These are phyloP conservation scores for Pseudogymnoascus sp. DNA, from an alignment of 2,329 filamentous ascomycete genomes.

Conservation along the genomic window DNA sequence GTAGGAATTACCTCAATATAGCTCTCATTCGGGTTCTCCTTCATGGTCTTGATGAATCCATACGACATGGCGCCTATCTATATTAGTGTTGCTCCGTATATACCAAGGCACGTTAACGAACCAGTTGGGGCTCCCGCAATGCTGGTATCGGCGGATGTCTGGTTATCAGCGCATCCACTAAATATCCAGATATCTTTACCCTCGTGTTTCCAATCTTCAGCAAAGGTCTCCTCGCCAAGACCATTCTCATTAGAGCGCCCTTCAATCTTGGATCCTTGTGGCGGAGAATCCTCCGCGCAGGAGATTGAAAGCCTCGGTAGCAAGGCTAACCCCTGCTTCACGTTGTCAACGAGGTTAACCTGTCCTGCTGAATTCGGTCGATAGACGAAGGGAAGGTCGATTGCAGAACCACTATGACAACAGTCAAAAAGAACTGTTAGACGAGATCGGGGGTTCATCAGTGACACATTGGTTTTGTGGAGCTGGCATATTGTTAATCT, in stretches of 20 bases:
- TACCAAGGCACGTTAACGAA: background rate
- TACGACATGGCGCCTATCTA: slow-evolving; percentile 33
- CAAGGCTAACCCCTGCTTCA: slow-evolving; percentile 42
- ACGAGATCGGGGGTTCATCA: slow-evolving; percentile 40
- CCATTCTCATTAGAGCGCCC: slow-evolving; percentile 36
- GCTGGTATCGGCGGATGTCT: slow-evolving; percentile 33
- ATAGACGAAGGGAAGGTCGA: slow-evolving; percentile 51
- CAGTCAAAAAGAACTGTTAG: slow-evolving; percentile 53
- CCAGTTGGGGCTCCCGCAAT: slow-evolving; percentile 27
- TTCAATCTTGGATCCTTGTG: slow-evolving; percentile 36
- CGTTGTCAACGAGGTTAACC: slow-evolving; percentile 45
- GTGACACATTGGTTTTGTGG: slow-evolving; percentile 43
- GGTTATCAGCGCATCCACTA: slow-evolving; percentile 32
- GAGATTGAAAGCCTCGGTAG: slow-evolving; percentile 41
- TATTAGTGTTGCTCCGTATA: background rate
- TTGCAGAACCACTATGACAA: slow-evolving; percentile 51
- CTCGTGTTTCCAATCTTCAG: slow-evolving; percentile 33
- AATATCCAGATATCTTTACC: slow-evolving; percentile 37
- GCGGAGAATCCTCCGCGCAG: slow-evolving; percentile 41
- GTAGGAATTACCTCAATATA: slow-evolving; percentile 27
- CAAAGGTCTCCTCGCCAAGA: slow-evolving; percentile 37
- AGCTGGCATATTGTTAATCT: slow-evolving; percentile 22
- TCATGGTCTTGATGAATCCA: slow-evolving; percentile 30
- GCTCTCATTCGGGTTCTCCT: slow-evolving; percentile 26
- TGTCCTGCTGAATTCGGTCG: slow-evolving; percentile 48